Base-by-base conservation (phyloP, 2,329 filamentous ascomycete species). In the Pezicula neosporulosa region DNA sequence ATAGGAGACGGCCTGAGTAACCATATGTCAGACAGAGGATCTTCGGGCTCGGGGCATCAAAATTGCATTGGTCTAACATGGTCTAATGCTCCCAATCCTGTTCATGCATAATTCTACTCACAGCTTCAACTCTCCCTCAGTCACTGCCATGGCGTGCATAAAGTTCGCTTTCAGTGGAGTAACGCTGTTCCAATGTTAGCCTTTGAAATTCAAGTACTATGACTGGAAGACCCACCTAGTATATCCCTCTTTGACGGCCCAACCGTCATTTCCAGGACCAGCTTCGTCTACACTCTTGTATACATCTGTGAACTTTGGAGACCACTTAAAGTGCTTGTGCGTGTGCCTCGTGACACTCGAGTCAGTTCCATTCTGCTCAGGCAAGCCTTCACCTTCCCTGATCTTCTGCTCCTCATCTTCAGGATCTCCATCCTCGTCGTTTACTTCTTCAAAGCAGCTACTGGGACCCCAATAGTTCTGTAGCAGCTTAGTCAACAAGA, bases 271-370 rank as follows among this genome's bases (percentile, higher is more conserved):
- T 3, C 91, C 91, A 4, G 89, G 88, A 30, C 77, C 75, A 37
- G 86, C 84, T 57, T 87, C 81, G 60, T 91, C 83, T n/a, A 97
- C 91, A 59, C 88, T 92, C 66, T 87, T 82, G 69, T 90, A 90
- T 2, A 97, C 90, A 69, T 96, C 92, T 33, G 82, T 78, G 70
- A 97, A 94, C 56, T 82, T 83, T 2, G 93, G 94, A 44, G 89
- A 84, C 94, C 94, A 97, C 71, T 93, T 95, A 77, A 97, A 97
- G 70, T 95, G 89, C 68, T 89, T 90, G 69, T 96, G 90, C 50
- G 76, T 80, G 66, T 90, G 85, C 47, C 72, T 68, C 10, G 53
- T 56, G 15, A 64, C 59, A 39, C 60, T 63, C 43, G 65, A 59
- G 51, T 56, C 56, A 41, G 66, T 70, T 36, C 61, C 72, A 43